A percentile compares a stretch with the other conserved stretches of the same genome.
Conservation (phyloP, 2,329 filamentous ascomycete species). For the Phaeosphaeria sp. region DNA sequence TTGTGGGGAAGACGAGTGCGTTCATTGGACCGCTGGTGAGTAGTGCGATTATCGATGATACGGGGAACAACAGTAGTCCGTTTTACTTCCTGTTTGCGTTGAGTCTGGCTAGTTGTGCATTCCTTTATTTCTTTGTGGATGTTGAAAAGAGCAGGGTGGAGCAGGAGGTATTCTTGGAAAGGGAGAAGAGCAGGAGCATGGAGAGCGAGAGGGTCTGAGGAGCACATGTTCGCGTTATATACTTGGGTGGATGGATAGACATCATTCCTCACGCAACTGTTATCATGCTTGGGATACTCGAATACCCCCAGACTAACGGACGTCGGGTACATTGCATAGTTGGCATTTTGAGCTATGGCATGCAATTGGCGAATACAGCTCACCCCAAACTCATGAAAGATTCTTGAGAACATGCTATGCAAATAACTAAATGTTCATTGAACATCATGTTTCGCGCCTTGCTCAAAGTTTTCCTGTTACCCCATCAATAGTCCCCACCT, state of each 20-base stretch:
- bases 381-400: too few relatives aligned
- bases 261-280: too few relatives aligned
- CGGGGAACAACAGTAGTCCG: slow-evolving; percentile 64
- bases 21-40: slow-evolving; percentile 75
- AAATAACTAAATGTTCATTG: too few relatives aligned
- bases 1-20: slow-evolving; percentile 71
- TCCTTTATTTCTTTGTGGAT: slow-evolving; percentile 32
- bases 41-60: slow-evolving; percentile 71
- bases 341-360: too few relatives aligned
- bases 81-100: slow-evolving; percentile 67
- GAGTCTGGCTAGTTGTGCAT: slow-evolving; percentile 28
- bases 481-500: neutral
- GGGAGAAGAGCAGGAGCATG: slow-evolving; percentile 21
- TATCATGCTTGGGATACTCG: too few relatives aligned
- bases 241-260: too few relatives aligned
- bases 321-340: too few relatives aligned
- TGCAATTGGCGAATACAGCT: too few relatives aligned
- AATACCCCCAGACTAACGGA: too few relatives aligned
- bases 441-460: too few relatives aligned
- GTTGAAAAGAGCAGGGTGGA: slow-evolving; percentile 32
- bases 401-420: too few relatives aligned
- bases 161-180: slow-evolving; percentile 31
- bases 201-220: neutral
- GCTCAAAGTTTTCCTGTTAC: neutral
- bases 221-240: too few relatives aligned